Evolutionary conservation across 176 grass and related monocot genomes (phyloP), one percentile per base, ranked within the genome.

Genomic region (Avena eriantha): DNA sequence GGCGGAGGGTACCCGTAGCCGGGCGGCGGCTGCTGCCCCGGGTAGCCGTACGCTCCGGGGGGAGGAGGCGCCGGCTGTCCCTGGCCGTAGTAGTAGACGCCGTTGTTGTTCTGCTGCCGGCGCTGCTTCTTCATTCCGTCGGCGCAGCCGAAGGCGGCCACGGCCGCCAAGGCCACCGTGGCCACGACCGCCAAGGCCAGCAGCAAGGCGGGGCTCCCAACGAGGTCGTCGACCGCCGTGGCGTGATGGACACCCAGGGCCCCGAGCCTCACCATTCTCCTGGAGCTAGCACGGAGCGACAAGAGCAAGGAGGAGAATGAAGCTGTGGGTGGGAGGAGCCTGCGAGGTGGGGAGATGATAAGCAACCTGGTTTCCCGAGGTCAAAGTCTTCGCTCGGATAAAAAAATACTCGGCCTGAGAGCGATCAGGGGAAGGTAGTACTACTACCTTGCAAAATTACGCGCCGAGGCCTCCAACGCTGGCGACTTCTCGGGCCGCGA

Each of bases 11-110:
- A n/a, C 7, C 17, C 76, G 82, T 89, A 89, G 12, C 76, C 87
- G 1, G 53, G 41, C 1, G 63, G 64, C 12, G 75, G 15, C 48
- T 34, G 86, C 47, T 89, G 88, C 69, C 39, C 60, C 49, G 88
- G 88, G 72, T 90, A 90, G 29, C 83, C 83, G 79, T 86, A 90
- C n/a, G 83, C 88, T 0, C 83, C 88, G 7, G 63, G 17, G 2
- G 88, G 79, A 0, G 88, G 88, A n/a, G 88, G 88, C 26, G 88
- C 72, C 9, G 88, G 83, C 53, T 86, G 61, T 2, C 88, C 88
- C 22, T 90, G 88, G 72, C 88, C 88, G 72, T 86, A 82, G 83
- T 90, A 90, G 88, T 90, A 86, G 61, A 86, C 83, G 83, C 76
- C 75, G 88, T 81, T 89, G 48, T 69, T 70, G 10, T 80, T 23